phyloP scores from a whole-genome alignment of 2,329 filamentous ascomycete genomes.

The Teratosphaeria zuluensis region DNA sequence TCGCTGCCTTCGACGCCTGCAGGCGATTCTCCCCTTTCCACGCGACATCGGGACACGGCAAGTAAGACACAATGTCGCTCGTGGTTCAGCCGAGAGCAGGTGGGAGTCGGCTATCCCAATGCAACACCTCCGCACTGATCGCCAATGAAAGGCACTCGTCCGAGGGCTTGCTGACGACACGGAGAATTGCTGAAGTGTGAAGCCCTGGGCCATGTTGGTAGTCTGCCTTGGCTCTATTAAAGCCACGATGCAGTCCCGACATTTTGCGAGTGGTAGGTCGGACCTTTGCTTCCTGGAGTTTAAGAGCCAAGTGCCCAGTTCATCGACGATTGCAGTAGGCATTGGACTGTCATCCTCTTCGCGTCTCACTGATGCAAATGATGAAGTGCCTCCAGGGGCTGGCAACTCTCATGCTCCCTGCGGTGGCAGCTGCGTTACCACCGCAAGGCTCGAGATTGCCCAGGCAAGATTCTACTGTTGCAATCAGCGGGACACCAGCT shows the following conservation, averaged over 20 bases:
- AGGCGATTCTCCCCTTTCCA: no score
- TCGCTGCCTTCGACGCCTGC: no score
- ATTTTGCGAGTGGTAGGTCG: background rate
- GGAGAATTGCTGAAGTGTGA: slow-evolving; percentile 2
- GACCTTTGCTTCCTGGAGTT: no score
- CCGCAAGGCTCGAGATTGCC: background rate
- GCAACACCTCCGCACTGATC: slow-evolving; percentile 5
- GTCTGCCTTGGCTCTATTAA: background rate
- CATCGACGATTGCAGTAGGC: background rate
- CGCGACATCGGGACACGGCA: background rate
- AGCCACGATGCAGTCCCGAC: background rate
- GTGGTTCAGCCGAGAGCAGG: background rate
- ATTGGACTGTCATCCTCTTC: background rate
- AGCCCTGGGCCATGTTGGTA: background rate
- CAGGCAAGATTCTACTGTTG: slow-evolving; percentile 2
- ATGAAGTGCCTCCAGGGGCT: background rate
- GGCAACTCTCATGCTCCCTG: background rate
- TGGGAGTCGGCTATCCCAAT: background rate
- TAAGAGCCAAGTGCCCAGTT: background rate
- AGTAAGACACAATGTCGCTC: background rate
- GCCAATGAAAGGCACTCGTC: background rate
- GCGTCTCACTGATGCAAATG: background rate
- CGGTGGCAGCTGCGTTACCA: background rate
- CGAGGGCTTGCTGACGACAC: background rate
- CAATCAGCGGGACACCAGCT: slow-evolving; percentile 37